Percentiles rank a stretch among this genome's conserved stretches.
Conservation (phyloP, 768 basidiomycete species). For the Neoboletus subvelutipes region DNA sequence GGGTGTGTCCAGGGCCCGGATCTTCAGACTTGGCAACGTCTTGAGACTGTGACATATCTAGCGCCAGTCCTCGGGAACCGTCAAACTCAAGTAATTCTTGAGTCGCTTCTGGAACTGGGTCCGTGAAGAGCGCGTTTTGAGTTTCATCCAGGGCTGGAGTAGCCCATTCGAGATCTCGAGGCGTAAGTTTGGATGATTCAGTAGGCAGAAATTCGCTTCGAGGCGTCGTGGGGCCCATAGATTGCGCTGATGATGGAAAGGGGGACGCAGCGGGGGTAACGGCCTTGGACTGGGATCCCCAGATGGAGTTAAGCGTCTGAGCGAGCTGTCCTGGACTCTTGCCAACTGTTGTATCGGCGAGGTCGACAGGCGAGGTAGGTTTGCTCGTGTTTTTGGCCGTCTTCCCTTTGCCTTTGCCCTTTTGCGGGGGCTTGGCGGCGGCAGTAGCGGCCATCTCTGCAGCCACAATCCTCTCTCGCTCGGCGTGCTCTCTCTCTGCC, state of each 20-base stretch:
- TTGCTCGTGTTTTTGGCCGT: slow-evolving; percentile 23
- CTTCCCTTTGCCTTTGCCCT: slow-evolving; percentile 18
- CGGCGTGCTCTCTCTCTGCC: slow-evolving; percentile 1
- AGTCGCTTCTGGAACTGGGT: neutral
- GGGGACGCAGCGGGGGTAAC: slow-evolving; percentile 32
- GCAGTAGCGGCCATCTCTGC: neutral
- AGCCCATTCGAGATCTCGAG: slow-evolving; percentile 9
- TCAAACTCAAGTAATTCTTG: neutral
- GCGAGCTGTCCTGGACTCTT: slow-evolving; percentile 40
- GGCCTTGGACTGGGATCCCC: slow-evolving; percentile 41
- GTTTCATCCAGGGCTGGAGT: slow-evolving; percentile 17
- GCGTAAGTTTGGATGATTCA: neutral
- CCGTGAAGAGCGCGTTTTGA: slow-evolving; percentile 1
- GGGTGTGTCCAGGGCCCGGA: slow-evolving; percentile 19
- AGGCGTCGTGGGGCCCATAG: slow-evolving; percentile 25
- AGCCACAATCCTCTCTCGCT: slow-evolving; percentile 10
- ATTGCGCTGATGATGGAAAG: slow-evolving; percentile 21
- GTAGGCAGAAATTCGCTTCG: slow-evolving; percentile 10
- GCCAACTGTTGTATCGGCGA: slow-evolving; percentile 37
- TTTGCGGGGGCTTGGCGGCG: neutral
- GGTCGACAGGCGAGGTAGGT: slow-evolving; percentile 31
- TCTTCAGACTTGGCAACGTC: slow-evolving; percentile 2
- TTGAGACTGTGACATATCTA: slow-evolving; percentile 15
- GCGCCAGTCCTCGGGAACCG: slow-evolving; percentile 2
- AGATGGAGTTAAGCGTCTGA: slow-evolving; percentile 46